Base-by-base conservation (phyloP, 805 yeast genomes). In the Dipodascopsis tothii region DNA sequence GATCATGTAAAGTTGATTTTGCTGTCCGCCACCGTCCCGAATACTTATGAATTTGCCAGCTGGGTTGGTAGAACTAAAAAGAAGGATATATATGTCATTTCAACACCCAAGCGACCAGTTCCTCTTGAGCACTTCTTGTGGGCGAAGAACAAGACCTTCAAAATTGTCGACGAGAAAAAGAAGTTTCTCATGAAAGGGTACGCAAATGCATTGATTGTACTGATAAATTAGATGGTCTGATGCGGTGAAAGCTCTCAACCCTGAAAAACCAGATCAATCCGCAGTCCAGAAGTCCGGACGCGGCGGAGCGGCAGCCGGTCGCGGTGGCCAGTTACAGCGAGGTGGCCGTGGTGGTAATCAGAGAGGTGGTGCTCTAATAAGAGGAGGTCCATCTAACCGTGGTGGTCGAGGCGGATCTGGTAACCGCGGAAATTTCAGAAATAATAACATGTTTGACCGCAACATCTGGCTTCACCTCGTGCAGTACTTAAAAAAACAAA, bases 21-120 rank as follows among this genome's bases (percentile, higher is more conserved):
- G 33, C 70, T 92, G 33, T 85, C 96, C 9, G 99, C 99, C 3
- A 92, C 99, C 0, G 97, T 92, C 5, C 98, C 99, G n/a, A 92
- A 92, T 61, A 90, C 98, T 0, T 83, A 75, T 60, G 99, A 92
- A 60, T 92, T 92, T 71, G 99, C 99, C 5, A 84, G 82, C 52
- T 92, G 99, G 99, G 90, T 92, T 17, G 97, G 99, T 3, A 74
- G 98, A 63, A 92, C 98, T 0, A 92, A 92, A 60, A 88, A 85
- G 56, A 90, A 88, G 62, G 94, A 92, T 58, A 90, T 92, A 5
- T 90, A 92, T 57, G 98, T 92, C 38, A 92, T 92, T 18, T 86
- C 95, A 0, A 92, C 99, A 0, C 87, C 95, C 9, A 85, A 92
- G 61, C 79, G 99, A 61, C 99, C 99, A 0, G 94, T 92, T 19